Conservation (phyloP, 805 yeast species). For the Ogataea methylovora region DNA sequence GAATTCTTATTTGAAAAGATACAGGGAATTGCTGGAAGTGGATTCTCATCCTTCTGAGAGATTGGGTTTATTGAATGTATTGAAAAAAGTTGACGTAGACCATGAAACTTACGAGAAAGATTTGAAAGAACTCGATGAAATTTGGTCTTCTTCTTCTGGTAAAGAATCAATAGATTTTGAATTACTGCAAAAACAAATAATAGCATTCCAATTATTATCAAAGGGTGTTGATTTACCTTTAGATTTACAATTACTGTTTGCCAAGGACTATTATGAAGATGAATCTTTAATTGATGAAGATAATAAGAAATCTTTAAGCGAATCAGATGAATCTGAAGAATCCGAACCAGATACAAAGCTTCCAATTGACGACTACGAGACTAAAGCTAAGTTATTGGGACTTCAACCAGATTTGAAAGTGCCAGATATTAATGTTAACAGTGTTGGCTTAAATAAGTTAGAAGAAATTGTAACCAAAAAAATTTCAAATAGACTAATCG, state of each 20-base stretch:
- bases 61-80: conserved; percentile 33
- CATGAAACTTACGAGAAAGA: conserved; percentile 28
- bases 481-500: conserved; percentile 48
- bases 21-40: conserved; percentile 15
- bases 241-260: conserved; percentile 32
- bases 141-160: conserved; percentile 12
- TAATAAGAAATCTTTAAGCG: background rate
- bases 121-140: conserved; percentile 20
- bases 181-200: conserved; percentile 48
- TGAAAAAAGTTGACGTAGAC: conserved; percentile 32
- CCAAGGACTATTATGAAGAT: conserved; percentile 12
- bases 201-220: conserved; percentile 57
- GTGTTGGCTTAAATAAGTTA: conserved; percentile 41
- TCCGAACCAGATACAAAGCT: conserved; percentile 3
- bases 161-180: conserved; percentile 32
- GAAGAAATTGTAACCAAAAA: conserved; percentile 49
- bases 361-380: conserved; percentile 22
- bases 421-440: conserved; percentile 27
- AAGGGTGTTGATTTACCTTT: conserved; percentile 61
- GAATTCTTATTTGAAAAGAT: conserved; percentile 20
- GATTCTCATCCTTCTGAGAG: conserved; percentile 27
- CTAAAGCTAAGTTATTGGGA: conserved; percentile 35
- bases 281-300: conserved; percentile 2
- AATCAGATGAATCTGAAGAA: conserved; percentile 1
- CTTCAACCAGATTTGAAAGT: conserved; percentile 20